These are phyloP conservation scores for Adansonia madagascariensis DNA, from an alignment of 441 rosid species.

Conservation along the genomic window DNA sequence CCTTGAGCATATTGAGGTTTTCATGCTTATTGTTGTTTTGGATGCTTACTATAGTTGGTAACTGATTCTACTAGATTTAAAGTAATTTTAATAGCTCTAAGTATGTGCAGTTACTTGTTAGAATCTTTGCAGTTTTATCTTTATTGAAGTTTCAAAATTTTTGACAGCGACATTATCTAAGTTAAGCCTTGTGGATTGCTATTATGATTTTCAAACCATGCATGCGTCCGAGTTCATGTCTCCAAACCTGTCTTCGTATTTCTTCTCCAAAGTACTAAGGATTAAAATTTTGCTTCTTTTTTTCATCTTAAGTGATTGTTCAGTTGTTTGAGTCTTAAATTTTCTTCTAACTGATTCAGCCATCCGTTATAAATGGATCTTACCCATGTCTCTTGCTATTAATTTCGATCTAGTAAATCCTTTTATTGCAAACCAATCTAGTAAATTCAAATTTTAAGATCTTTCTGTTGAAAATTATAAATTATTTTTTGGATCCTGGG, in stretches of 20 bases:
- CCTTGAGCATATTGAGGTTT: conserved; percentile 4
- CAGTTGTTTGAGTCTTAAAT: not conserved
- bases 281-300: not conserved
- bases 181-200: not conserved
- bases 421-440: conserved; percentile 7
- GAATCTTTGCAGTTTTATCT: conserved; percentile 2
- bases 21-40: not conserved
- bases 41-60: conserved; percentile 2
- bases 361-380: conserved; percentile 6
- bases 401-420: conserved; percentile 1
- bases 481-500: not conserved
- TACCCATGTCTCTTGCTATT: not conserved
- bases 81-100: not conserved
- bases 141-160: conserved; percentile 15
- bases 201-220: conserved; percentile 10
- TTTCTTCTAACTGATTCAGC: conserved; percentile 13
- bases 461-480: conserved; percentile 5
- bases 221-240: not conserved
- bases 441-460: conserved; percentile 8
- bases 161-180: not conserved
- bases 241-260: not conserved
- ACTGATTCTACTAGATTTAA: not conserved
- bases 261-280: not conserved
- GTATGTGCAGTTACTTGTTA: not conserved
- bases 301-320: not conserved